Conservation (phyloP, 371 early-diverging fungal genomes). For the Mortierella sp. region DNA sequence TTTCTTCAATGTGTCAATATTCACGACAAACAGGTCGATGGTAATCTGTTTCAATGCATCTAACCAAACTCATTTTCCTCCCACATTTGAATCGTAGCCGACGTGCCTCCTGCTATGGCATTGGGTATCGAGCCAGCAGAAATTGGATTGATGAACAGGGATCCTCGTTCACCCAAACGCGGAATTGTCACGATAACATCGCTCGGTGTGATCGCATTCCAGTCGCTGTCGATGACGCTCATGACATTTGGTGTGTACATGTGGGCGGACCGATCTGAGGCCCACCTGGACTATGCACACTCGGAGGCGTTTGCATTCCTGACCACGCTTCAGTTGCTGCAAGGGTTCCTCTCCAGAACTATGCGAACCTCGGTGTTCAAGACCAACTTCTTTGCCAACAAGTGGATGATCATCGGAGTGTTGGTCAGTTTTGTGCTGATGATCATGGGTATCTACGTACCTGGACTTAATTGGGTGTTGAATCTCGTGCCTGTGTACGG, state of each 20-base stretch:
- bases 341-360: slow-evolving; percentile 82
- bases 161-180: slow-evolving; percentile 66
- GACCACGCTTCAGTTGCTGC: slow-evolving; percentile 83
- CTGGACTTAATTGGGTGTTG: slow-evolving; percentile 67
- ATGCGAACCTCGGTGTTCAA: slow-evolving; percentile 74
- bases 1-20: slow-evolving; percentile 15
- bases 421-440: slow-evolving; percentile 72
- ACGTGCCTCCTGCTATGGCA: slow-evolving; percentile 78
- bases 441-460: slow-evolving; percentile 81
- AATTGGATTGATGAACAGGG: slow-evolving; percentile 74
- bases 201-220: slow-evolving; percentile 69
- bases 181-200: slow-evolving; percentile 73
- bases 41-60: too few species aligned
- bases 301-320: slow-evolving; percentile 79
- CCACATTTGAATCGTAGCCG: slow-evolving; percentile 26
- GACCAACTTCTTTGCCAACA: slow-evolving; percentile 76
- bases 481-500: slow-evolving; percentile 72
- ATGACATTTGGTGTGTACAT: slow-evolving; percentile 68
- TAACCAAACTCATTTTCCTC: not conserved
- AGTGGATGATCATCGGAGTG: slow-evolving; percentile 81
- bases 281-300: slow-evolving; percentile 50
- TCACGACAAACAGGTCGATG: too few species aligned
- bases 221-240: slow-evolving; percentile 72
- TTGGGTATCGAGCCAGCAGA: slow-evolving; percentile 80
- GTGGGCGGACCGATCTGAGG: slow-evolving; percentile 36